Evolutionary conservation across 345 rosid species (phyloP), one percentile per base, ranked within the genome.

Genomic region (Syzygium grande): DNA sequence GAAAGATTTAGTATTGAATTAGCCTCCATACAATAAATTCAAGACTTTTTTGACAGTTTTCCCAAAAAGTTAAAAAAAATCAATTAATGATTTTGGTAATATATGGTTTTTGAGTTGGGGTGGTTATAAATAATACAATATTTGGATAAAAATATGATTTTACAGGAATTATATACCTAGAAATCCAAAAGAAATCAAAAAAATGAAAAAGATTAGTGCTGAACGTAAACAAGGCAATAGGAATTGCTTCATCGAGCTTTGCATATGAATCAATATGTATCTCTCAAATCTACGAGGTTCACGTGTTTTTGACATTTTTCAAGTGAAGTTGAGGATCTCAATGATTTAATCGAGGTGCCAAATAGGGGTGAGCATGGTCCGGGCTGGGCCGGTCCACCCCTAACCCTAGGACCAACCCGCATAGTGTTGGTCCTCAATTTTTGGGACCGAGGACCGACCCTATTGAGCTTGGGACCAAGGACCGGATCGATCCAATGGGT

Each of bases 161-260:
- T 0, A 12, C 3, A 1, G 16, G 0, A 0, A 27, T 59, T 25
- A 0, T 25, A 59, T 0, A 11, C 29, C 7, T 59, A 0, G 65
- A 59, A 27, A n/a, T 59, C 30, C 12, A 0, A 59, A 59, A 25
- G 11, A 59, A 59, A 59, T 25, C 0, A 11, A 7, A 27, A 59
- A 59, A 59, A 11, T 58, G 11, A 25, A 59, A 59, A 58, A 25
- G 7, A 25, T 25, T 25, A 59, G 25, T 27, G 65, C 7, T 0
- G 1, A 59, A 27, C 0, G 65, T 59, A 10, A 0, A 59, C 27
- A 27, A 25, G 65, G 0, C 15, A 0, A 27, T 59, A n/a, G 65
- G 30, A 59, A 59, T 59, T 59, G 16, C 65, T 59, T 59, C 0
- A 15, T 25, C 27, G 16, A 59, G 65, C 29, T 59, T 11, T 59